Evolutionary conservation across 192 early-diverging fungal genomes (phyloP).

Genomic region (Entomortierella lignicola): DNA sequence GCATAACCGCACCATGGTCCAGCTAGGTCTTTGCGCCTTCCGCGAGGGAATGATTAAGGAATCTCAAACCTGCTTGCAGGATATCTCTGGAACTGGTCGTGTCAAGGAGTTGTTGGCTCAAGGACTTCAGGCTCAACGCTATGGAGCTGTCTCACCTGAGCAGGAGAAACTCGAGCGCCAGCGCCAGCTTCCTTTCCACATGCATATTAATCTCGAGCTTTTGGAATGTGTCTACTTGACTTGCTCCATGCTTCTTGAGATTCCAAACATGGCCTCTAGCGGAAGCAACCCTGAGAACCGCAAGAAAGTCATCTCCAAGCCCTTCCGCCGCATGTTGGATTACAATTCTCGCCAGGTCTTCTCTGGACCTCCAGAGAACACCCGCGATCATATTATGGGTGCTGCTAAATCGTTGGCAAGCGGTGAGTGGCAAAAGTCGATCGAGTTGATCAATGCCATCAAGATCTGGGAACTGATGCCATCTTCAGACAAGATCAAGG

Average conservation of each 20-base stretch:
- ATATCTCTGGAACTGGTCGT: slow-evolving; percentile 85
- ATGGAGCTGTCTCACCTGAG: slow-evolving; percentile 86
- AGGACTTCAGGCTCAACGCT: slow-evolving; percentile 72
- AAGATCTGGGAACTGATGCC: slow-evolving; percentile 98
- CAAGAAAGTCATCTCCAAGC: slow-evolving; percentile 87
- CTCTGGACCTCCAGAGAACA: slow-evolving; percentile 96
- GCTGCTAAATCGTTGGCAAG: slow-evolving; percentile 90
- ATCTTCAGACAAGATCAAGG: slow-evolving; percentile 84
- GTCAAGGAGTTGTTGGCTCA: slow-evolving; percentile 97
- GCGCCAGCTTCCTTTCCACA: slow-evolving; percentile 98
- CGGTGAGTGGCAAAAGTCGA: slow-evolving; percentile 94
- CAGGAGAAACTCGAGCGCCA: slow-evolving; percentile 94
- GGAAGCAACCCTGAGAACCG: slow-evolving; percentile 63
- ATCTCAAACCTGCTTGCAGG: slow-evolving; percentile 86
- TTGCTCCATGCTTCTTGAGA: slow-evolving; percentile 97
- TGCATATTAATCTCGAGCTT: slow-evolving; percentile 99
- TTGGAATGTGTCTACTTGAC: slow-evolving; percentile 97
- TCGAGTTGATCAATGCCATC: slow-evolving; percentile 87
- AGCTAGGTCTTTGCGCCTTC: slow-evolving; percentile 97
- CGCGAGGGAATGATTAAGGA: slow-evolving; percentile 93
- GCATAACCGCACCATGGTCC: slow-evolving; percentile 96
- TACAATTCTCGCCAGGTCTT: slow-evolving; percentile 97
- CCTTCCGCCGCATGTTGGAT: slow-evolving; percentile 93
- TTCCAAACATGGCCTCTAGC: slow-evolving; percentile 92
- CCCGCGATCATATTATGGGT: slow-evolving; percentile 98